Evolutionary conservation across 495 filamentous ascomycete species (phyloP).

Genomic region (Aspergillus diversus): DNA sequence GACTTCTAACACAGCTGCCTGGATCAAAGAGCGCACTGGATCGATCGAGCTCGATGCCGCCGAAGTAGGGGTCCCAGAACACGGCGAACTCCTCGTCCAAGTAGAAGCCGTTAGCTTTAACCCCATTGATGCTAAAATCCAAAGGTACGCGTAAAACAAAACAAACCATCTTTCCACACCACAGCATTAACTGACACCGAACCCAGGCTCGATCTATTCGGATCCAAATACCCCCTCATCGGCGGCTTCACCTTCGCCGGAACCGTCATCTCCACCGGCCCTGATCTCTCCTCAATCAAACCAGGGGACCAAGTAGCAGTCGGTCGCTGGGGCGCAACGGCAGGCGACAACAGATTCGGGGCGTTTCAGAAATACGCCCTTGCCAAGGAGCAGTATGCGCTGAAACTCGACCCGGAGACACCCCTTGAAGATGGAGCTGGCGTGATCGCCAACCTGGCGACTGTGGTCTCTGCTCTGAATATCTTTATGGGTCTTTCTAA

Average conservation of each 20-base stretch:
- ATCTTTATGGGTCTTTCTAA: slow-evolving; percentile 21
- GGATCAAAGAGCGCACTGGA: neutral
- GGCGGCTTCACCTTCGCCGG: slow-evolving; percentile 31
- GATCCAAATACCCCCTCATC: slow-evolving; percentile 25
- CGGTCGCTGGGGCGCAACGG: neutral
- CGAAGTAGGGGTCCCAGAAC: neutral
- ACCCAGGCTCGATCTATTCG: neutral
- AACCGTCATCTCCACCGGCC: slow-evolving; percentile 26
- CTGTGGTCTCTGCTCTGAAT: slow-evolving; percentile 25
- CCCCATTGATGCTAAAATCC: neutral
- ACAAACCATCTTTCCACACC: too few species aligned
- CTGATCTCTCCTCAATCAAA: slow-evolving; percentile 24
- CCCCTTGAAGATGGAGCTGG: slow-evolving; percentile 3
- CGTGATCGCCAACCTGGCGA: slow-evolving; percentile 16
- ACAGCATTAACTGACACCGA: too few species aligned
- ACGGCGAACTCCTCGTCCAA: neutral
- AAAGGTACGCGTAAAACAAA: neutral
- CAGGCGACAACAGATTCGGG: slow-evolving; percentile 28
- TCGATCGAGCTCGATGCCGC: neutral
- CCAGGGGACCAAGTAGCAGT: slow-evolving; percentile 31
- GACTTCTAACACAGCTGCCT: neutral
- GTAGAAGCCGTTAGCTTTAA: neutral
- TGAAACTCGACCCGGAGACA: slow-evolving; percentile 5
- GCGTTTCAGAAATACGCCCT: slow-evolving; percentile 36
- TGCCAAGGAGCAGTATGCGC: slow-evolving; percentile 19